phyloP scores from a whole-genome alignment of 1,284 basidiomycete genomes.

The Somion occarium region DNA sequence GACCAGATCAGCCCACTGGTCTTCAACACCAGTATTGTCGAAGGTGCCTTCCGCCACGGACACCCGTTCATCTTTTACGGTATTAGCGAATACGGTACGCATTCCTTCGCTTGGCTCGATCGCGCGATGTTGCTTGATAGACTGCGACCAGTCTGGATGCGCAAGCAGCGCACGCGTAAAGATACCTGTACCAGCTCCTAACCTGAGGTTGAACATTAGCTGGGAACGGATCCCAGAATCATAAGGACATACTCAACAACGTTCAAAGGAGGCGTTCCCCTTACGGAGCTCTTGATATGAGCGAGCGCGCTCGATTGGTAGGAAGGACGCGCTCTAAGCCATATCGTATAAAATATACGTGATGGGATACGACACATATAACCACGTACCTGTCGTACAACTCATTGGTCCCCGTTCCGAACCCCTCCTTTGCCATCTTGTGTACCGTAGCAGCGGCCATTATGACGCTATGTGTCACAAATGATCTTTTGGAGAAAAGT shows the following conservation, averaged over 20 bases:
- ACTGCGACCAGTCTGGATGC: slow-evolving; percentile 48
- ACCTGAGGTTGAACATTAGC: slow-evolving; percentile 30
- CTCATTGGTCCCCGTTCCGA: slow-evolving; percentile 67
- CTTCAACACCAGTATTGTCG: slow-evolving; percentile 48
- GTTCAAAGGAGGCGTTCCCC: slow-evolving; percentile 41
- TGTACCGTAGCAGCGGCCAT: slow-evolving; percentile 34
- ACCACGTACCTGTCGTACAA: slow-evolving; percentile 60
- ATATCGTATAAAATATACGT: background rate
- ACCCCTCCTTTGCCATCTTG: slow-evolving; percentile 56
- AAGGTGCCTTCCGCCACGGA: slow-evolving; percentile 60
- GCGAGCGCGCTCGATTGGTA: slow-evolving; percentile 56
- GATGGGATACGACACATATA: no score
- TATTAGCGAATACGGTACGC: slow-evolving; percentile 55
- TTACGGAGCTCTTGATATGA: slow-evolving; percentile 48
- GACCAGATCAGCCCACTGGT: slow-evolving; percentile 69
- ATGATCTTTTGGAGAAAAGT: background rate
- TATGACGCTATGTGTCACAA: background rate
- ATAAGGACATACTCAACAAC: slow-evolving; percentile 58
- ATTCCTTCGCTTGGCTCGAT: slow-evolving; percentile 74
- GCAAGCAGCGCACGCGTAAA: slow-evolving; percentile 73
- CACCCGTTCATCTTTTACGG: slow-evolving; percentile 46
- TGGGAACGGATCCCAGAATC: background rate
- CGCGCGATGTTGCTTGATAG: slow-evolving; percentile 51
- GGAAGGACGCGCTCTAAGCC: slow-evolving; percentile 58
- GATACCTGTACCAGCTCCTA: slow-evolving; percentile 74